Base-by-base conservation (phyloP, 1,139 yeast genomes). In the Yamadazyma sp. region DNA sequence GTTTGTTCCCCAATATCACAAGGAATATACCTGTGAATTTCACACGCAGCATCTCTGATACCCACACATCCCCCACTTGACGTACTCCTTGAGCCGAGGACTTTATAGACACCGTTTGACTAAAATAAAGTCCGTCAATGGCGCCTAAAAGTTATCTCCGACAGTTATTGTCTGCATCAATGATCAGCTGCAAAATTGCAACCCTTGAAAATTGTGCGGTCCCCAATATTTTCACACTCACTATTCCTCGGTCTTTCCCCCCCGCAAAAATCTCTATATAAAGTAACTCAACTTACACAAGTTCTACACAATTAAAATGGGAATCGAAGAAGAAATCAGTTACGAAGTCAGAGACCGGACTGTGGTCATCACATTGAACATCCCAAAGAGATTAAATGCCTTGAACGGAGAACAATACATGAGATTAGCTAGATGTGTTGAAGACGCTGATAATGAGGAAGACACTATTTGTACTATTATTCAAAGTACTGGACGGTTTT, bases 401-500 rank as follows among this genome's bases (percentile, higher is more conserved):
- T 64, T 88, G 53, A 76, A 78, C 37, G 79, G 79, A 29, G 74
- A 68, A 8, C 89, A 86, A 51, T 88, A 86, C 60, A 65, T 78
- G 35, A 62, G 74, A 38, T 62, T 88, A 39, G 89, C 85, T 9
- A 71, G 76, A 44, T 63, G 76, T 23, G 62, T 88, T 15, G 80
- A 80, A 47, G 57, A 69, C 43, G 92, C 96, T 1, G 82, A 86
- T 45, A 58, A 65, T n/a, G 84, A 86, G 45, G 79, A 78, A 31
- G 72, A 71, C 23, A 82, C 94, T 0, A 59, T 76, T 8, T 74
- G 79, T 24, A 88, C 96, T 2, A 64, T 86, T 39, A 62, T 88
- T 39, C 84, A 80, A 53, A 70, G 88, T 27, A 70, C 85, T 0
- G 96, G 96, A 2, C 70, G 82, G 46, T 86, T 73, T 58, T 88